A percentile compares a stretch with the other conserved stretches of the same genome.
Evolutionary conservation across 345 rosid genomes (phyloP).

Genomic region (Ceriops zippeliana): DNA sequence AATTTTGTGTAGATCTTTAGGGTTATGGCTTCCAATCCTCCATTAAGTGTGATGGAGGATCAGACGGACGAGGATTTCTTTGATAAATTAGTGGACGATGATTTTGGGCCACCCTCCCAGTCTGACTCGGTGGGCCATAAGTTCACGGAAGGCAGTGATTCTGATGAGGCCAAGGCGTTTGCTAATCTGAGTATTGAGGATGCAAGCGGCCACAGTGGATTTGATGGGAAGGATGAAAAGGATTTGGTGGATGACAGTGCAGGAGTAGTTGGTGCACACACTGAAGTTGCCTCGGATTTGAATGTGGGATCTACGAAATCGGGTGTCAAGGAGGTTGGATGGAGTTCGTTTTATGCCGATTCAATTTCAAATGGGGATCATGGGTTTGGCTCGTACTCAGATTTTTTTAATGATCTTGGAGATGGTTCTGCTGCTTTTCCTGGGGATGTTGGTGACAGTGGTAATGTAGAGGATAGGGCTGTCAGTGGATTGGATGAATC

Average conservation of each 20-base stretch:
- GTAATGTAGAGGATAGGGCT: constrained; percentile 22
- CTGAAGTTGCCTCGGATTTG: constrained; percentile 30
- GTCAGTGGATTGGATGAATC: constrained; percentile 34
- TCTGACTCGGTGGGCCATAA: constrained; percentile 15
- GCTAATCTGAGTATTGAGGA: constrained; percentile 53
- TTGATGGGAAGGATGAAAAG: constrained; percentile 17
- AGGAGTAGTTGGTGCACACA: constrained; percentile 16
- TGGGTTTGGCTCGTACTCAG: constrained; percentile 68
- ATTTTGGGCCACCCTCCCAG: constrained; percentile 31
- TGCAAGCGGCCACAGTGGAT: constrained; percentile 29
- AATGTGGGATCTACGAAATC: constrained; percentile 31
- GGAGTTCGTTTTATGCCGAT: constrained; percentile 80
- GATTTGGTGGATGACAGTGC: constrained; percentile 18
- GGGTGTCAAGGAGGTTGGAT: constrained; percentile 75
- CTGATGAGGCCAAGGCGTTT: constrained; percentile 57
- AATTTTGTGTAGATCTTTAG: constrained; percentile 5
- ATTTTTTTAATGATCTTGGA: constrained; percentile 64
- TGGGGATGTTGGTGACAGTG: constrained; percentile 29
- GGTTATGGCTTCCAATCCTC: constrained; percentile 81
- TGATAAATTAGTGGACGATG: constrained; percentile 80
- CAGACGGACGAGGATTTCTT: constrained; percentile 98
- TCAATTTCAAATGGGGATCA: constrained; percentile 38
- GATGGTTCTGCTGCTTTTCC: constrained; percentile 39
- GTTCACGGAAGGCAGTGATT: constrained; percentile 40
- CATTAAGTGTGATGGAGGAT: constrained; percentile 75